phyloP scores from a whole-genome alignment of 2,329 filamentous ascomycete species.

The Neopestalotiopsis sp. region DNA sequence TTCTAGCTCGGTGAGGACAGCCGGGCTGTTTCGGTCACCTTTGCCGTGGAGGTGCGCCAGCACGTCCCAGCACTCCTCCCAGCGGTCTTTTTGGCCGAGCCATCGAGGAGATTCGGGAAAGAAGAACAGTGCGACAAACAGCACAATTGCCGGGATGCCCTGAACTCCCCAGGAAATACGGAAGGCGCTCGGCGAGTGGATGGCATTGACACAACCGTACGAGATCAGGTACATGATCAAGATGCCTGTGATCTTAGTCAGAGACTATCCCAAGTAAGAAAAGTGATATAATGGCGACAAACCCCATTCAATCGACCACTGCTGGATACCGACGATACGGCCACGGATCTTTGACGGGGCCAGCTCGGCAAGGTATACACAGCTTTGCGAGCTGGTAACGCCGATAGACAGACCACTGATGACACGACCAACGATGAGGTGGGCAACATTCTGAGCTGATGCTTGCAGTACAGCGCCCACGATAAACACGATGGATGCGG shows the following conservation, averaged over 20 bases:
- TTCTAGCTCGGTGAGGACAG: constrained; percentile 49
- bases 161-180: constrained; percentile 67
- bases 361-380: constrained; percentile 71
- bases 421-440: constrained; percentile 57
- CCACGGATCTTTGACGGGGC: constrained; percentile 62
- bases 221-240: constrained; percentile 72
- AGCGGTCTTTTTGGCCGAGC: constrained; percentile 54
- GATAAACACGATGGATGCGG: constrained; percentile 51
- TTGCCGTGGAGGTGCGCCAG: constrained; percentile 25
- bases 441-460: constrained; percentile 60
- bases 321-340: constrained; percentile 71
- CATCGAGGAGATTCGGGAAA: constrained; percentile 64
- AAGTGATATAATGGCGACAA: not conserved
- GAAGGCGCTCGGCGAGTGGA: constrained; percentile 61
- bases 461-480: constrained; percentile 63
- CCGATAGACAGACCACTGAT: constrained; percentile 69
- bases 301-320: constrained; percentile 71
- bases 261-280: constrained; percentile 38
- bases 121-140: constrained; percentile 60
- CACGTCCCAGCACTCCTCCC: constrained; percentile 38
- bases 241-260: constrained; percentile 43
- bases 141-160: constrained; percentile 37
- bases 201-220: constrained; percentile 63
- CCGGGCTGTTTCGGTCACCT: constrained; percentile 43
- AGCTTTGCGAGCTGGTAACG: constrained; percentile 68